These are phyloP conservation scores for Crithidia sp. DNA, from an alignment of 208 protist genomes.

Conservation along the genomic window DNA sequence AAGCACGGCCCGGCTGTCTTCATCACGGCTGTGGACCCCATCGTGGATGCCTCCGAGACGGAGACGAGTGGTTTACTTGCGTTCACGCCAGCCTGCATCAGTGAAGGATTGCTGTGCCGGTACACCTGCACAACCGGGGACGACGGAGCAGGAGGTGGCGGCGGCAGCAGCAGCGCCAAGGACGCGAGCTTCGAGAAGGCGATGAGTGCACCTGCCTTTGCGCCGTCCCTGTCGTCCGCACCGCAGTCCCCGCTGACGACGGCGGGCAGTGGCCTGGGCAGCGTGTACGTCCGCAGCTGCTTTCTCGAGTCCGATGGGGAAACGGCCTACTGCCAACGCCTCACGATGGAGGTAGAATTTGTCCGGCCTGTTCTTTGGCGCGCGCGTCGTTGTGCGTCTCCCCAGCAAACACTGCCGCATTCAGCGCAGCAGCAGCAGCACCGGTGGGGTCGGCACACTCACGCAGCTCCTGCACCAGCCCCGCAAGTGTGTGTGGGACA, in stretches of 20 bases:
- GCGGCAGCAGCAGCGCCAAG: background rate
- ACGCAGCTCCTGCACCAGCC: slow-evolving; percentile 36
- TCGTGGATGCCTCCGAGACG: slow-evolving; percentile 36
- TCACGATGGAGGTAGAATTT: slow-evolving; percentile 37
- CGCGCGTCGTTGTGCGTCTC: slow-evolving; percentile 51
- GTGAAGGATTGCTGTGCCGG: slow-evolving; percentile 28
- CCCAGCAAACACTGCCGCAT: slow-evolving; percentile 64
- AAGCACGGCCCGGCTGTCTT: slow-evolving; percentile 25
- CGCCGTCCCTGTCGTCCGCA: background rate
- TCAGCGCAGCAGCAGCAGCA: slow-evolving; percentile 41
- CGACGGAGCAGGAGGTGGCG: background rate
- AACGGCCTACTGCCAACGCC: slow-evolving; percentile 33
- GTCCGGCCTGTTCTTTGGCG: slow-evolving; percentile 32
- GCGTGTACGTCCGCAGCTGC: slow-evolving; percentile 29
- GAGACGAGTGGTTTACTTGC: slow-evolving; percentile 25
- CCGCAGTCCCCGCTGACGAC: background rate
- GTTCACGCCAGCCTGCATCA: slow-evolving; percentile 35
- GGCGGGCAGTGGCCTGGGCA: slow-evolving; percentile 18
- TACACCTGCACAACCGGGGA: slow-evolving; percentile 22
- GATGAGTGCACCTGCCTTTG: background rate
- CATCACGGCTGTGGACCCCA: slow-evolving; percentile 28
- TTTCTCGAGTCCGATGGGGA: slow-evolving; percentile 30
- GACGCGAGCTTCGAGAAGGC: background rate
- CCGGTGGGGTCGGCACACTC: slow-evolving; percentile 49
- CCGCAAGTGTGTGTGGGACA: slow-evolving; percentile 64